A percentile compares a stretch with the other conserved stretches of the same genome.
Conservation (phyloP, 192 early-diverging fungal genomes). For the Coemansia sp. region DNA sequence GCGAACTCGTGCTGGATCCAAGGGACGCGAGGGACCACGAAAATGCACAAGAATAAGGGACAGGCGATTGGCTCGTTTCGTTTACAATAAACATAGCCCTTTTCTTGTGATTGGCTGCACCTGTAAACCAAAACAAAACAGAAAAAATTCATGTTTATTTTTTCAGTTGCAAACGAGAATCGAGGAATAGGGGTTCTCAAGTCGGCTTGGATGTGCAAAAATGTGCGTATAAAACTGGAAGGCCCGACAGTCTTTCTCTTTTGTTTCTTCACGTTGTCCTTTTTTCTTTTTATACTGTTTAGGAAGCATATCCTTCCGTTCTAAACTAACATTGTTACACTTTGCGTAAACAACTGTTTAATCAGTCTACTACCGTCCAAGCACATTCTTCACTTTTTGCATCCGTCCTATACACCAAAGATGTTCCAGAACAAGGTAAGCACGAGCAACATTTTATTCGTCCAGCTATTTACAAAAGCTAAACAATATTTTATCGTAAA, state of each 20-base stretch:
- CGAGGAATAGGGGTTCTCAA: no score
- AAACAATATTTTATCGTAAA: conserved; percentile 7
- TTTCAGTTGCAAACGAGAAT: not conserved
- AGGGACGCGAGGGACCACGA: no score
- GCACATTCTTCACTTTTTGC: not conserved
- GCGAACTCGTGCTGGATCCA: no score
- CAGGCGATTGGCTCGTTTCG: conserved; percentile 1
- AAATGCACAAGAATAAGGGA: not conserved
- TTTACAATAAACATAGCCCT: not conserved
- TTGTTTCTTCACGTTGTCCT: conserved; percentile 5
- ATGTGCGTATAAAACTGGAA: no score
- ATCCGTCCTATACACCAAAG: not conserved
- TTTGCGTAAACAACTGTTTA: not conserved
- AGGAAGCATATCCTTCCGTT: not conserved
- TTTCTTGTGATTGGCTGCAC: conserved; percentile 1
- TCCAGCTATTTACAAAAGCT: not conserved
- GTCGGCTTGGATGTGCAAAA: no score
- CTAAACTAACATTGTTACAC: not conserved
- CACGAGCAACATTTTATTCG: not conserved
- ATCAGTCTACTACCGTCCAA: not conserved
- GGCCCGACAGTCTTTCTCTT: not conserved
- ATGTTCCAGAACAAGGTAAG: conserved; percentile 56
- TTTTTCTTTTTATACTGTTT: conserved; percentile 7
- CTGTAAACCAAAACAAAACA: conserved; percentile 13
- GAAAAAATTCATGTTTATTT: conserved; percentile 13